Base-by-base conservation (phyloP, 192 early-diverging fungal genomes). In the Coemansia sp. region DNA sequence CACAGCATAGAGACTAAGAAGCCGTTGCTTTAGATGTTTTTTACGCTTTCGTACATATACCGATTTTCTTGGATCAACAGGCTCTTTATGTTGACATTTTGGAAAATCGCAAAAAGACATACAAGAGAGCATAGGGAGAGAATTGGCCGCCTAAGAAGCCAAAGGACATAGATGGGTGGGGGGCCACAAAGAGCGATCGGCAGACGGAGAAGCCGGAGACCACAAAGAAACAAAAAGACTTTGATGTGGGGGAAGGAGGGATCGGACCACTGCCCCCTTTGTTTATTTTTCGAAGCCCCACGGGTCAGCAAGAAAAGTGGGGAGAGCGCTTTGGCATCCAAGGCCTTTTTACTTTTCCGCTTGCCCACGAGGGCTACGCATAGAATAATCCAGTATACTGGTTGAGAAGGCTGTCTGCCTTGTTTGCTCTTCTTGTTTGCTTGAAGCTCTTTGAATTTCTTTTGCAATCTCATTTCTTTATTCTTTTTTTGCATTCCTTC, bases 181-280 rank as follows among this genome's bases (percentile, higher is more conserved):
- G 16, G 50, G 50, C 38, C 60, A 67, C 65, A 67, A 67, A 67
- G 65, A 48, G 35, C 65, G 65, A 67, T 67, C 65, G 57, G 45
- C 65, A 60, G 37, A n/a, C 40, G 24, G 39, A 28, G 39, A 16
- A 61, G 60, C 37, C 50, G 50, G 10, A 53, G 24, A 53, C 50
- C 50, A 53, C 50, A 53, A 53, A 53, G 50, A 11, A 14, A 11
- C 14, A 24, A 53, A 53, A 31, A 53, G 50, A 53, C 50, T 53
- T 53, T 53, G 50, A 50, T 20, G 46, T 10, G 24, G 18, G 16
- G 16, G 24, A 23, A 11, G 50, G 50, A 16, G 26, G 50, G 50
- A 53, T 24, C 21, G 50, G 50, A 53, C 26, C 50, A 53, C 50
- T 9, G 14, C 50, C 50, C 46, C 46, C 50, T 16, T 53, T 53